A percentile compares a stretch with the other conserved stretches of the same genome.
phyloP scores from a whole-genome alignment of 495 filamentous ascomycete genomes.

The Clohesyomyces aquaticus region DNA sequence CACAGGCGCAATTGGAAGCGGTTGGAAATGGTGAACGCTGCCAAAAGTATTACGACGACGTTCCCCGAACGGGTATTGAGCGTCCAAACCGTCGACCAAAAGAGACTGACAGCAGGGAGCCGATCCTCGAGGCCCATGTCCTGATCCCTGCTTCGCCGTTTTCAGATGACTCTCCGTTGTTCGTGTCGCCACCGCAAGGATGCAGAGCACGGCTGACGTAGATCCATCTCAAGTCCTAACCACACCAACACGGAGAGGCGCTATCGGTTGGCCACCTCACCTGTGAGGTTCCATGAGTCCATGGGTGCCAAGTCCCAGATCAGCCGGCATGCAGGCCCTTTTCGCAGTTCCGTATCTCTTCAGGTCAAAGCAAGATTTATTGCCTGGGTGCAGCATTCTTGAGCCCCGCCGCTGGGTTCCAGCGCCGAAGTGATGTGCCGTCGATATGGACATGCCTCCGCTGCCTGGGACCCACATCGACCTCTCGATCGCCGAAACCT shows the following conservation, averaged over 20 bases:
- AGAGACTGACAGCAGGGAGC: slow-evolving; percentile 18
- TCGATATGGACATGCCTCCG: slow-evolving; percentile 18
- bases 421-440: slow-evolving; percentile 27
- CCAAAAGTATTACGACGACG: slow-evolving; percentile 22
- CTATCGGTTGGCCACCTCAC: slow-evolving; percentile 17
- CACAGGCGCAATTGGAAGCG: too few relatives aligned
- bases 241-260: slow-evolving; percentile 19
- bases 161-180: slow-evolving; percentile 31
- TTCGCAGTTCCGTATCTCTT: slow-evolving; percentile 19
- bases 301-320: slow-evolving; percentile 37
- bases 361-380: slow-evolving; percentile 12
- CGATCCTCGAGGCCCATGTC: slow-evolving; percentile 1
- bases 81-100: slow-evolving; percentile 18
- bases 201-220: slow-evolving; percentile 32
- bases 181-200: slow-evolving; percentile 25
- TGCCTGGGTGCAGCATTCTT: slow-evolving; percentile 6
- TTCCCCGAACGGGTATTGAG: slow-evolving; percentile 19
- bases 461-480: slow-evolving; percentile 17
- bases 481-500: slow-evolving; percentile 16
- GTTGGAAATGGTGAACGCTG: slow-evolving; percentile 3
- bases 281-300: slow-evolving; percentile 2
- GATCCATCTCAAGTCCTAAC: slow-evolving; percentile 32
- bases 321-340: slow-evolving; percentile 35
- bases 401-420: slow-evolving; percentile 18
- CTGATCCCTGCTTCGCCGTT: slow-evolving; percentile 29